Base-by-base conservation (phyloP, 2,329 filamentous ascomycete genomes). In the Emmonsia crescens region DNA sequence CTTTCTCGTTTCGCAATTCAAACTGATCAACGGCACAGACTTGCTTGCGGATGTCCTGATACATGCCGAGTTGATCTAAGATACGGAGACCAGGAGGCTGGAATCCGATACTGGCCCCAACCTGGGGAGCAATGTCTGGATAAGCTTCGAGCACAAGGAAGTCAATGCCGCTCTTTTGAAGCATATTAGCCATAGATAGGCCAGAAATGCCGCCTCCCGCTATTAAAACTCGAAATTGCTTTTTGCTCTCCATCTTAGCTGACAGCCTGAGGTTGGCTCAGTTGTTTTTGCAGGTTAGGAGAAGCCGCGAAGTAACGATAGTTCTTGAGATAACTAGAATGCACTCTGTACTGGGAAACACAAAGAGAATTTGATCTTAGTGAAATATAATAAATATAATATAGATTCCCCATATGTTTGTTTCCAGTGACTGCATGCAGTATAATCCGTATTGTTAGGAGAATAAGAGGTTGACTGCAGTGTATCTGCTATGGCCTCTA, bases 41-140 rank as follows among this genome's bases (percentile, higher is more conserved):
- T 29, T 40, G 10, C 5, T 60, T 59, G 29, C 64, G 38, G 27
- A 60, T 6, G n/a, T 46, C 64, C 10, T 75, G 70, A 31, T 66
- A 76, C 42, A 73, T 64, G 0, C 79, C 80, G 0, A 84, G 66
- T 66, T 84, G 82, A 58, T 83, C 80, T 0, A 83, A 66, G 6
- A 83, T 77, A 0, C 77, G 72, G 3, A 69, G 61, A 0, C 78
- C 78, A 21, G 78, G 73, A 0, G 80, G 72, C 0, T 74, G 63
- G 0, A 83, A 64, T 0, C 73, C 78, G 33, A 84, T 79, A 3
- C 74, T 77, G 0, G 80, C 80, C 0, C 82, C 82, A 0, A 78
- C 69, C 24, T 76, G 70, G 0, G 80, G 79, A 0, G 74, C 74
- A 19, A 82, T 74, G 0, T 74, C 67, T 0, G 63, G 31, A 54